These are phyloP conservation scores for Talaromyces funiculosus DNA, from an alignment of 2,329 filamentous ascomycete genomes.

Conservation along the genomic window DNA sequence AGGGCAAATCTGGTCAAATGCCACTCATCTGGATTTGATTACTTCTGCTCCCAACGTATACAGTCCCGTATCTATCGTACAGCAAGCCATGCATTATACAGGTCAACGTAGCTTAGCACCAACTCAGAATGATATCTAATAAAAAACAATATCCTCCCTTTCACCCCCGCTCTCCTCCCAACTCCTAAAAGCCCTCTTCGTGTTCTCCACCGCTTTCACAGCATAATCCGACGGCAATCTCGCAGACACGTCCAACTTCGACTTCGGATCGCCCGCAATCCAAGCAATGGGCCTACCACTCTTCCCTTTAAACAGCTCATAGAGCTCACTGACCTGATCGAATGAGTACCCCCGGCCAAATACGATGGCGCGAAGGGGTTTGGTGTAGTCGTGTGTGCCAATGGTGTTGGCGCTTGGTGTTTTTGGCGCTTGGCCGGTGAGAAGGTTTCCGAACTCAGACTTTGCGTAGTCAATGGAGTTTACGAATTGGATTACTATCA, in stretches of 20 bases:
- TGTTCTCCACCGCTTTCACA: constrained; percentile 14
- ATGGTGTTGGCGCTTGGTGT: constrained; percentile 18
- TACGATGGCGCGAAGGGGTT: constrained; percentile 21
- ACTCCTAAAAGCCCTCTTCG: constrained; percentile 15
- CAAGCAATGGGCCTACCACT: background rate
- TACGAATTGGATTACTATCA: constrained; percentile 1
- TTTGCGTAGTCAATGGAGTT: constrained; percentile 1
- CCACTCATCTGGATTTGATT: no score
- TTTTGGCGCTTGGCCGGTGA: constrained; percentile 20
- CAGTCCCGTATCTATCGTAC: no score
- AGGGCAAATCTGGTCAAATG: no score
- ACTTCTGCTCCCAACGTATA: no score
- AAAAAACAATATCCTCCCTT: constrained; percentile 13
- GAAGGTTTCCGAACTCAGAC: background rate
- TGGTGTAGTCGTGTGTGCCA: constrained; percentile 24
- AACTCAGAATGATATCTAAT: no score
- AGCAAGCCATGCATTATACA: no score
- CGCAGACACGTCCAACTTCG: constrained; percentile 14
- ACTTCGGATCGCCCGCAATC: constrained; percentile 1
- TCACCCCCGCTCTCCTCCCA: constrained; percentile 19
- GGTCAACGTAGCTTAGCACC: no score
- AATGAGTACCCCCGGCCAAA: constrained; percentile 23
- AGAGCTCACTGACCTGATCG: constrained; percentile 16
- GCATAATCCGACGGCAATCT: constrained; percentile 18
- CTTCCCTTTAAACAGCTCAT: background rate